Base-by-base conservation (phyloP, 495 filamentous ascomycete genomes). In the Cryomyces minteri region DNA sequence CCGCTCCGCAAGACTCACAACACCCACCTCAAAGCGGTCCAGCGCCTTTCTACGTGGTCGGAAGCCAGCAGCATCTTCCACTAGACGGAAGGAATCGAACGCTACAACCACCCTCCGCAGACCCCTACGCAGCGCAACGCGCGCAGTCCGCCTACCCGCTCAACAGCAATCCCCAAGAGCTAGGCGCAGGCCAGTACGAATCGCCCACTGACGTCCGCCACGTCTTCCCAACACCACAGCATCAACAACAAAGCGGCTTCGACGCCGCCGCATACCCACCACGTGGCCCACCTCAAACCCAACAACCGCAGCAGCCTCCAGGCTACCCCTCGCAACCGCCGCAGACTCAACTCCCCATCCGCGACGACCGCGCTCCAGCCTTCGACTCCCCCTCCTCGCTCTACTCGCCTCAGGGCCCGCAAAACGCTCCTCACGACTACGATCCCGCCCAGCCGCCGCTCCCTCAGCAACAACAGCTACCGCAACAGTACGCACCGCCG, bases 11-110 rank as follows among this genome's bases (percentile, higher is more conserved):
- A 7, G 53, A 51, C 41, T 33, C 52, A 34, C 55, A 54, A 7
- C 54, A 56, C 14, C 55, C 58, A 5, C 55, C 45, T 32, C 57
- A 58, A 42, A 48, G 50, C 37, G 56, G 53, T 8, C 47, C 52
- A 9, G 42, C 48, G 4, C 36, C 54, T 4, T 53, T 54, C 31
- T 60, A 60, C 44, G 51, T 55, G 52, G 46, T 55, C 6, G 48
- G 52, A 25, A 50, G 52, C 32, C 41, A 33, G 3, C 36, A 32
- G 43, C 36, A 46, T 0, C 41, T 46, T 7, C 56, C 53, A 30
- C 51, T 51, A 44, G 47, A 58, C 39, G 49, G 51, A 39, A 54
- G 51, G 39, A 48, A 51, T n/a, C 54, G 43, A 30, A 6, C 8
- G 34, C 34, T 3, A 25, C 18, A 25, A 3, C 8, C 34, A 37